Evolutionary conservation across 495 filamentous ascomycete species (phyloP).

Genomic region (Penicillium maclennaniae): DNA sequence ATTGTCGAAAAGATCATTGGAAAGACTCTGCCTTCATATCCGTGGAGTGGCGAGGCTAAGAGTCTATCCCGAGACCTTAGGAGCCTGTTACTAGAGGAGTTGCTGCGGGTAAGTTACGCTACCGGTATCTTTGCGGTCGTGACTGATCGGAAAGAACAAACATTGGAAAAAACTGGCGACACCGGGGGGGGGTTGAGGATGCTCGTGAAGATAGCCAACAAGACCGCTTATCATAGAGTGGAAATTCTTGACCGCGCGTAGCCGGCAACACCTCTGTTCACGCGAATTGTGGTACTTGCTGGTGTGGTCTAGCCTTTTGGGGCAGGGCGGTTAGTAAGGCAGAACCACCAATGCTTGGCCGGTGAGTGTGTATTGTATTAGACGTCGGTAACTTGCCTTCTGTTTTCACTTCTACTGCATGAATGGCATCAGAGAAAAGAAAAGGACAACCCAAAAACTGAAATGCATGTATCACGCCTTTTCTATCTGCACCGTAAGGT

Average conservation of each 20-base stretch:
- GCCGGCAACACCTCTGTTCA: background rate
- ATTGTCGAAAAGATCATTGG: background rate
- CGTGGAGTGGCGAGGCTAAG: background rate
- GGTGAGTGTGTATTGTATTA: too few species aligned
- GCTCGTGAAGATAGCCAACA: conserved; percentile 1
- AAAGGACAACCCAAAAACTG: too few species aligned
- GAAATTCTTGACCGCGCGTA: background rate
- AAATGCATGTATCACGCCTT: too few species aligned
- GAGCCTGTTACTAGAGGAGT: background rate
- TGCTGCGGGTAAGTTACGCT: background rate
- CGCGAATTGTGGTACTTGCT: background rate
- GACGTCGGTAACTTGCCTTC: too few species aligned
- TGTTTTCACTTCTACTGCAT: too few species aligned
- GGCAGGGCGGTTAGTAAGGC: too few species aligned
- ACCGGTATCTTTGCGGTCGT: background rate
- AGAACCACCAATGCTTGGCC: too few species aligned
- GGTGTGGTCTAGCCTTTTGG: background rate
- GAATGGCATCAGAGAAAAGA: too few species aligned
- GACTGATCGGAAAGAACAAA: background rate
- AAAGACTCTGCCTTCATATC: background rate
- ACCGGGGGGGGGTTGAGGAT: conserved; percentile 1
- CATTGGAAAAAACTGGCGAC: background rate
- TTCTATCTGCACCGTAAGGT: too few species aligned
- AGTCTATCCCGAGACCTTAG: background rate
- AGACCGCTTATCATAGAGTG: conserved; percentile 4